phyloP scores from a whole-genome alignment of 2,329 filamentous ascomycete species.

The Penicillium capsulatum region DNA sequence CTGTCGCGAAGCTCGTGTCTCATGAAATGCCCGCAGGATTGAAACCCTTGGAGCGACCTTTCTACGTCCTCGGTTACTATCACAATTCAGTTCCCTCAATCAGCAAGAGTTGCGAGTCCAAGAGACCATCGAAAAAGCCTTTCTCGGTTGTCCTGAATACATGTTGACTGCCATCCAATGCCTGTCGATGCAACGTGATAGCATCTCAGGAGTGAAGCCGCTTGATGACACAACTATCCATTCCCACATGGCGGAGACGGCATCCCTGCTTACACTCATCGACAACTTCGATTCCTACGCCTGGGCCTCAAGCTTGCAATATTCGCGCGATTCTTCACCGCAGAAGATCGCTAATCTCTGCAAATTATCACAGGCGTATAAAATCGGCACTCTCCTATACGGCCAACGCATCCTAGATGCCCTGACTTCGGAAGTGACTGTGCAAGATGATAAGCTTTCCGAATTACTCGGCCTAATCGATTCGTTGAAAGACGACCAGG shows the following conservation, averaged over 20 bases:
- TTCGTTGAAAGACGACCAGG: slow-evolving; percentile 20
- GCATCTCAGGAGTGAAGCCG: slow-evolving; percentile 9
- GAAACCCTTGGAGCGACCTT: slow-evolving; percentile 34
- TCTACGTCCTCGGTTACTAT: slow-evolving; percentile 30
- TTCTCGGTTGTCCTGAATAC: slow-evolving; percentile 36
- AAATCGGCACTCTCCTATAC: slow-evolving; percentile 30
- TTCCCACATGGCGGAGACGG: slow-evolving; percentile 12
- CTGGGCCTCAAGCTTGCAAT: slow-evolving; percentile 24
- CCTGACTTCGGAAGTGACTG: slow-evolving; percentile 10
- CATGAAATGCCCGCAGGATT: slow-evolving; percentile 19
- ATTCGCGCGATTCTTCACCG: slow-evolving; percentile 8
- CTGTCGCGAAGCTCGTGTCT: not conserved
- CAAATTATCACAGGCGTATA: slow-evolving; percentile 27
- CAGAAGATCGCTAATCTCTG: slow-evolving; percentile 22
- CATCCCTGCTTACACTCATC: slow-evolving; percentile 17
- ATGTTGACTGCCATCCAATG: slow-evolving; percentile 28
- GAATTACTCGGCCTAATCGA: slow-evolving; percentile 26
- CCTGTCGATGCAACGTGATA: slow-evolving; percentile 27
- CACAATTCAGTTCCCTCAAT: slow-evolving; percentile 17
- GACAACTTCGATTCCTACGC: slow-evolving; percentile 24
- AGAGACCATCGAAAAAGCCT: slow-evolving; percentile 32
- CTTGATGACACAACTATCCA: slow-evolving; percentile 3
- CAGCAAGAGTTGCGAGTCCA: slow-evolving; percentile 12
- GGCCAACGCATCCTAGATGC: slow-evolving; percentile 31
- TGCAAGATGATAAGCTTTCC: slow-evolving; percentile 19